Evolutionary conservation across 192 early-diverging fungal genomes (phyloP), one percentile per base, ranked within the genome.

Genomic region (Backusella tarrabulga): DNA sequence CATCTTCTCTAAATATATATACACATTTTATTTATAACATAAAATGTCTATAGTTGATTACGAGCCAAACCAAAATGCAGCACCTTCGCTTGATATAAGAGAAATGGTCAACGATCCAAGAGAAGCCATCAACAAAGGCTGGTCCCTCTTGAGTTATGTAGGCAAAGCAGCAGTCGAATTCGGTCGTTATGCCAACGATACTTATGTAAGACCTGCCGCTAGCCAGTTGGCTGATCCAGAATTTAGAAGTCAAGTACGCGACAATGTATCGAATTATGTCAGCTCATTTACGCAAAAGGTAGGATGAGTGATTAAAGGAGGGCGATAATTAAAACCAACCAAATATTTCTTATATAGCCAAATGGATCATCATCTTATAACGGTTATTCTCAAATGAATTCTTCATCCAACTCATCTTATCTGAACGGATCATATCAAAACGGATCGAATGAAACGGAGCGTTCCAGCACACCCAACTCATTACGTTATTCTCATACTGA

Each of bases 61-160:
- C 26, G 56, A 63, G 56, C 56, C 56, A 11, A 23, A 4, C 7
- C 56, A 63, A 63, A 63, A 63, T 9, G 1, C 56, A 63, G 56
- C 23, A 14, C 56, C 56, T 14, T 63, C 56, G n/a, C 41, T 83
- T 34, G 85, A 88, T 79, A 63, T 89, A 46, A 77, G 90, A 56
- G 91, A 91, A 68, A 81, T 92, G 29, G 77, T 92, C 73, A 91
- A 91, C 74, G 91, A 92, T 74, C 91, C 93, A 11, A 81, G 86
- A 7, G 83, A 87, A 17, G 88, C 89, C 0, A 77, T 94, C 15
- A 80, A 88, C 35, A 92, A 92, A 77, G 91, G 91, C 1, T 91
- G 92, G 89, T 88, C 85, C 2, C 80, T 92, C 46, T 77, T 94
- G 15, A 83, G 88, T 2, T 72, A 44, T 72, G 83, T 86, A 3